Evolutionary conservation across 345 rosid genomes (phyloP).

Genomic region (Luvunga scandens): DNA sequence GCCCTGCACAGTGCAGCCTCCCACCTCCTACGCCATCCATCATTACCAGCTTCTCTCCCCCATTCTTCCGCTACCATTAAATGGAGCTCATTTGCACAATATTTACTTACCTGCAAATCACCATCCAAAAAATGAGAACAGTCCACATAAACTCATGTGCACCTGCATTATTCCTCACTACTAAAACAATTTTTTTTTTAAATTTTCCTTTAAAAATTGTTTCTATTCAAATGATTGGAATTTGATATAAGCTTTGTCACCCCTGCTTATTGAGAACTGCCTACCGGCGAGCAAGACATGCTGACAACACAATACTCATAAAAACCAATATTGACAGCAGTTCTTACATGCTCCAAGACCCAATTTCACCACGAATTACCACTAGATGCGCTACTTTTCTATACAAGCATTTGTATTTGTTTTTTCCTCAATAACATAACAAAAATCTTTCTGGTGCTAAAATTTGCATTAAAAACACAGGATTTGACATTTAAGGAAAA

Average conservation of each 20-base stretch:
- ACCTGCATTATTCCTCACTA: not conserved
- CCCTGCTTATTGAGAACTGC: too few species aligned
- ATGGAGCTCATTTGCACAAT: constrained; percentile 1
- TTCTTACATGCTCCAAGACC: not conserved
- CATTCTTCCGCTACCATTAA: constrained; percentile 7
- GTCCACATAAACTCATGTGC: not conserved
- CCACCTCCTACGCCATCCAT: constrained; percentile 16
- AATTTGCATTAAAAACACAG: not conserved
- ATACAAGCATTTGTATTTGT: not conserved
- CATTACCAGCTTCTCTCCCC: not conserved
- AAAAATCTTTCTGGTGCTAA: not conserved
- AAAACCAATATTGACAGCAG: not conserved
- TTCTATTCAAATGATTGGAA: not conserved
- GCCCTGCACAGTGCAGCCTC: constrained; percentile 12
- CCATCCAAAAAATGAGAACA: constrained; percentile 1
- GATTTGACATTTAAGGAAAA: not conserved
- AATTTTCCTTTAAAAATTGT: not conserved
- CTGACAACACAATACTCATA: too few species aligned
- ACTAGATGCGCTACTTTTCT: not conserved
- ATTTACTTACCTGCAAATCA: constrained; percentile 11
- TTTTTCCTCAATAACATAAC: not conserved
- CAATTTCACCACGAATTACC: not conserved
- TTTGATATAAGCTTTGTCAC: not conserved
- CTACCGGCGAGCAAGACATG: too few species aligned
- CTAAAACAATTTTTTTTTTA: not conserved